A percentile compares a stretch with the other conserved stretches of the same genome.
These are phyloP conservation scores for Posidonia oceanica DNA, from an alignment of 116 monocot genomes.

Conservation along the genomic window DNA sequence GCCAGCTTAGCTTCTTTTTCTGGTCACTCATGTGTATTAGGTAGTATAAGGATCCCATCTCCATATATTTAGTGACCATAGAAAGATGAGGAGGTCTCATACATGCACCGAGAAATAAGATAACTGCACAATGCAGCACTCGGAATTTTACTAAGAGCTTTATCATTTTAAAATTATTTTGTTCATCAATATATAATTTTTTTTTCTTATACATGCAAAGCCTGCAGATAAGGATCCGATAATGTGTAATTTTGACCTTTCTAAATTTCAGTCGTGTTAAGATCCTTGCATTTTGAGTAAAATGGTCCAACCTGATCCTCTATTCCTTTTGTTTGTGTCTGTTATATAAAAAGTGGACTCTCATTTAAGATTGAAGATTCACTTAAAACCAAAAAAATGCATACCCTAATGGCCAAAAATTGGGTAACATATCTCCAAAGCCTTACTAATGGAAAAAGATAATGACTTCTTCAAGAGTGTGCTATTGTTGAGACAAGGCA, in stretches of 20 bases:
- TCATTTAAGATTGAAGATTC: too few relatives aligned
- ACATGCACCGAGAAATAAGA: constrained; percentile 91
- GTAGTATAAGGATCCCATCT: constrained; percentile 97
- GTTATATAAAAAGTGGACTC: too few relatives aligned
- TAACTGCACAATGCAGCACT: constrained; percentile 42
- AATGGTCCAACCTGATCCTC: background rate
- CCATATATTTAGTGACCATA: constrained; percentile 98
- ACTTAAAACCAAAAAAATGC: too few relatives aligned
- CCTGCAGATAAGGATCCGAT: too few relatives aligned
- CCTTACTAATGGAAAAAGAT: too few relatives aligned
- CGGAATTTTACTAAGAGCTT: background rate
- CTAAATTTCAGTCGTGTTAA: background rate
- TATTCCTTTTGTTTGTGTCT: too few relatives aligned
- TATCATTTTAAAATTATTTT: background rate
- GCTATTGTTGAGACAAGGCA: too few relatives aligned
- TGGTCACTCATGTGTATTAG: constrained; percentile 91
- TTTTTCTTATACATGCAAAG: background rate
- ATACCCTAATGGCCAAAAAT: too few relatives aligned
- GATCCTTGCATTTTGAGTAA: background rate
- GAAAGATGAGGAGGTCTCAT: constrained; percentile 94
- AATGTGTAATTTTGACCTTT: too few relatives aligned
- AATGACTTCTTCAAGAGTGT: too few relatives aligned
- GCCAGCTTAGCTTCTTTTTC: constrained; percentile 94
- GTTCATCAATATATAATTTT: background rate
- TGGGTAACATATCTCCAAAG: too few relatives aligned